These are phyloP conservation scores for Xylariaceae sp. DNA, from an alignment of 2,329 filamentous ascomycete species.

Conservation along the genomic window DNA sequence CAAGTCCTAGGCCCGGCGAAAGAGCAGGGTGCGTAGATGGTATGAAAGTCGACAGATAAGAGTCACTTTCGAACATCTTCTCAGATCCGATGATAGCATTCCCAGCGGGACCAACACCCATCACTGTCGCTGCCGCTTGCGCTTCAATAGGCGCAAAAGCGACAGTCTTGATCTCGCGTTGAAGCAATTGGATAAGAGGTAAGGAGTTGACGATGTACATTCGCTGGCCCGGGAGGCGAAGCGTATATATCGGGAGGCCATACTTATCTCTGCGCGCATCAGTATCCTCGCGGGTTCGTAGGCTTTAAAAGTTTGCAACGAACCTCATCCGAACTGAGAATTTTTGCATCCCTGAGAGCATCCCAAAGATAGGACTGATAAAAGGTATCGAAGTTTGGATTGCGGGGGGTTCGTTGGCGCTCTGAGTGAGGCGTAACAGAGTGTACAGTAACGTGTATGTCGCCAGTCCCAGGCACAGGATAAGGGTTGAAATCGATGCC, in stretches of 20 bases:
- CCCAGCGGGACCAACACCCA: conserved; percentile 8
- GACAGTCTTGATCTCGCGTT: conserved; percentile 13
- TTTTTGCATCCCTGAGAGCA: neutral
- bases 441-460: conserved; percentile 9
- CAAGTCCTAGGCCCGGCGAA: conserved; percentile 11
- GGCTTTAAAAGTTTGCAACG: neutral
- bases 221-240: conserved; percentile 11
- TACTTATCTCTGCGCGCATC: conserved; percentile 10
- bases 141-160: conserved; percentile 15
- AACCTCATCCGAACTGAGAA: neutral
- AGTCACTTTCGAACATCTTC: conserved; percentile 2
- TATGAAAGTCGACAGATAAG: conserved; percentile 3
- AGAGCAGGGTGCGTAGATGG: conserved; percentile 8
- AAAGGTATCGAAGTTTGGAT: conserved; percentile 13
- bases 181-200: conserved; percentile 8
- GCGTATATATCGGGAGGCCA: conserved; percentile 14
- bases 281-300: neutral
- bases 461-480: neutral
- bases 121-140: conserved; percentile 4
- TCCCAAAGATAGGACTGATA: conserved; percentile 5
- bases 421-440: conserved; percentile 12
- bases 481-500: neutral
- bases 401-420: conserved; percentile 10
- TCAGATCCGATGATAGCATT: conserved; percentile 13
- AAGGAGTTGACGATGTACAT: conserved; percentile 17